These are phyloP conservation scores for Phytophthora crassamura DNA, from an alignment of 352 stramenopile species.

Conservation along the genomic window DNA sequence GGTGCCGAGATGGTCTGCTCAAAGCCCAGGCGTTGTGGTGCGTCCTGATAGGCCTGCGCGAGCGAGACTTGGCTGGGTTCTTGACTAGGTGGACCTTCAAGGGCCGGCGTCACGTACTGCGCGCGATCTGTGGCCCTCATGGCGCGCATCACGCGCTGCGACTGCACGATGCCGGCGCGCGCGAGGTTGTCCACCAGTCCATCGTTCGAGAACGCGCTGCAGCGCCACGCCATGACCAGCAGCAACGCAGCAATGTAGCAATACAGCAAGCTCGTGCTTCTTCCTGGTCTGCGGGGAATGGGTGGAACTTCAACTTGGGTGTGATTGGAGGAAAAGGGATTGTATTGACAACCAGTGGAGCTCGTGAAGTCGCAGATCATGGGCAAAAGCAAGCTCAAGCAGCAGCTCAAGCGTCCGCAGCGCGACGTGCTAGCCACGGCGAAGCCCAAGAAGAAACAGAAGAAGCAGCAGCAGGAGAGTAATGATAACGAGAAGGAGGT, in stretches of 20 bases:
- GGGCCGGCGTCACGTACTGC: slow-evolving; percentile 53
- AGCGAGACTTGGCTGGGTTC: slow-evolving; percentile 20
- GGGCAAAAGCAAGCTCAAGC: slow-evolving; percentile 52
- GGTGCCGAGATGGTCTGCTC: slow-evolving; percentile 91
- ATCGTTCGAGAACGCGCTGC: slow-evolving; percentile 70
- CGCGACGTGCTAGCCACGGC: slow-evolving; percentile 9
- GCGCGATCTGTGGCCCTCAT: slow-evolving; percentile 84
- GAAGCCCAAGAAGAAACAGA: slow-evolving; percentile 36
- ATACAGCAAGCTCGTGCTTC: not conserved
- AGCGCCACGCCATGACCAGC: slow-evolving; percentile 70
- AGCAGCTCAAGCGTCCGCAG: slow-evolving; percentile 49
- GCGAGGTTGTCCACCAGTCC: slow-evolving; percentile 78
- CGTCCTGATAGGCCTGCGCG: slow-evolving; percentile 78
- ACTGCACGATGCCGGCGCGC: slow-evolving; percentile 72
- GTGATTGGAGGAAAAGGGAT: slow-evolving; percentile 1
- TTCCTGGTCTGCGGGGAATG: slow-evolving; percentile 3
- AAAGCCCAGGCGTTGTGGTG: slow-evolving; percentile 83
- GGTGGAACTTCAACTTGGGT: not conserved
- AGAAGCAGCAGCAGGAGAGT: slow-evolving; percentile 36
- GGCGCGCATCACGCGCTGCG: slow-evolving; percentile 59
- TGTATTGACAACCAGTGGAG: not conserved
- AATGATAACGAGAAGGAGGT: slow-evolving; percentile 40
- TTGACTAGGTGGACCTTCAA: not conserved
- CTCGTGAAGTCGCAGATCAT: slow-evolving; percentile 15
- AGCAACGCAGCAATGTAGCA: not conserved